A percentile compares a stretch with the other conserved stretches of the same genome.
phyloP scores from a whole-genome alignment of 768 basidiomycete genomes.

The Epithele typhae region DNA sequence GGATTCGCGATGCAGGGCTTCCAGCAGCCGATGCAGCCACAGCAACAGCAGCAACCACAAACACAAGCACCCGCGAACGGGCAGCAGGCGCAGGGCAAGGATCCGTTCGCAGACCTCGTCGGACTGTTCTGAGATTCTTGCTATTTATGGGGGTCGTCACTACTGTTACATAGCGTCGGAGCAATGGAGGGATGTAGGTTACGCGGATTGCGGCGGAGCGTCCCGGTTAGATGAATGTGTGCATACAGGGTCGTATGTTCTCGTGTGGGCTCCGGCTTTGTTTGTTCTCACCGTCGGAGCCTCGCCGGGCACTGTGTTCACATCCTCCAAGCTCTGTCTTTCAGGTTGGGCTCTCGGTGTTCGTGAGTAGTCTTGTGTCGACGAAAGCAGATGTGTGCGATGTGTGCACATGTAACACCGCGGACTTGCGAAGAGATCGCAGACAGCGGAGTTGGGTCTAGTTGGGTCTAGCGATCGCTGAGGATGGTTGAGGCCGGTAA shows the following conservation, averaged over 20 bases:
- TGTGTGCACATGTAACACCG: no score
- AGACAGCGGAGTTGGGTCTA: no score
- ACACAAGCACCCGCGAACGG: conserved; percentile 18
- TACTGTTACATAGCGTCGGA: conserved; percentile 5
- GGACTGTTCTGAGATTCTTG: conserved; percentile 53
- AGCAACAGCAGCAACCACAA: conserved; percentile 20
- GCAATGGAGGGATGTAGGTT: conserved; percentile 7
- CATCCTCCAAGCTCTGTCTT: no score
- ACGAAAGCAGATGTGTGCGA: no score
- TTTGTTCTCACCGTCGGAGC: no score
- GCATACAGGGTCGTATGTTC: conserved; percentile 13
- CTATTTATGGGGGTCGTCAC: neutral
- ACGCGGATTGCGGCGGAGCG: neutral
- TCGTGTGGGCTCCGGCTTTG: no score
- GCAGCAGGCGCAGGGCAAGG: conserved; percentile 52
- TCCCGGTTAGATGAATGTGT: neutral
- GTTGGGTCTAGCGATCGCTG: no score
- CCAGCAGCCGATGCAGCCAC: conserved; percentile 21
- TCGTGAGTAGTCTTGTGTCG: no score
- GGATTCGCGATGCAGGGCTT: neutral
- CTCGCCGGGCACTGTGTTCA: no score
- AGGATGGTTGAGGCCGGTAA: no score
- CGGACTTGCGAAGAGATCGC: no score
- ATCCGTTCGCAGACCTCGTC: conserved; percentile 82
- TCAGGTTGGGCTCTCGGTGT: no score